Evolutionary conservation across 805 yeast genomes (phyloP).

Genomic region (Lipomyces japonicus): DNA sequence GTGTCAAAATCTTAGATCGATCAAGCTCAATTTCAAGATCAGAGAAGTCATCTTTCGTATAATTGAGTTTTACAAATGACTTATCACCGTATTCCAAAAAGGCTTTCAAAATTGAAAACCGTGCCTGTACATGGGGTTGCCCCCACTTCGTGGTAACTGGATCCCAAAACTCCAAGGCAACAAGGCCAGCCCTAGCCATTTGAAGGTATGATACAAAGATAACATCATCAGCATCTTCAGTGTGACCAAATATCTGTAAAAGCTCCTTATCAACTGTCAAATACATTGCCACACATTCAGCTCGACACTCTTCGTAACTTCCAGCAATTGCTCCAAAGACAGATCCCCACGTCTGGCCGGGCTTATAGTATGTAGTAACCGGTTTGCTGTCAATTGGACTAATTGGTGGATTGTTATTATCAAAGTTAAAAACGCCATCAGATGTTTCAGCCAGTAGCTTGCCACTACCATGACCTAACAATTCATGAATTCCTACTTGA

Average conservation of each 20-base stretch:
- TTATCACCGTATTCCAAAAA: constrained; percentile 60
- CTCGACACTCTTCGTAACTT: constrained; percentile 88
- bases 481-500: constrained; percentile 89
- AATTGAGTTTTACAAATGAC: constrained; percentile 51
- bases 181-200: constrained; percentile 85
- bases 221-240: constrained; percentile 44
- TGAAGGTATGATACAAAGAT: constrained; percentile 64
- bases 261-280: constrained; percentile 65
- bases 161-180: constrained; percentile 84
- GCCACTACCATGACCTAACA: constrained; percentile 89
- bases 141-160: constrained; percentile 83
- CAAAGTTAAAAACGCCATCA: constrained; percentile 69
- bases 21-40: constrained; percentile 63
- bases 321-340: constrained; percentile 79
- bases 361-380: constrained; percentile 63
- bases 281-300: constrained; percentile 83
- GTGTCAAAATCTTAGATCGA: constrained; percentile 56
- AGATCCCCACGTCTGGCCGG: constrained; percentile 89
- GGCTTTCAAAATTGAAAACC: constrained; percentile 77
- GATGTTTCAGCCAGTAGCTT: constrained; percentile 62
- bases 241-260: constrained; percentile 68
- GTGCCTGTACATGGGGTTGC: constrained; percentile 91
- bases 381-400: constrained; percentile 58
- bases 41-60: constrained; percentile 45
- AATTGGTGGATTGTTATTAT: constrained; percentile 56